Conservation (phyloP, 2,329 filamentous ascomycete genomes). For the Colletotrichum limetticola region DNA sequence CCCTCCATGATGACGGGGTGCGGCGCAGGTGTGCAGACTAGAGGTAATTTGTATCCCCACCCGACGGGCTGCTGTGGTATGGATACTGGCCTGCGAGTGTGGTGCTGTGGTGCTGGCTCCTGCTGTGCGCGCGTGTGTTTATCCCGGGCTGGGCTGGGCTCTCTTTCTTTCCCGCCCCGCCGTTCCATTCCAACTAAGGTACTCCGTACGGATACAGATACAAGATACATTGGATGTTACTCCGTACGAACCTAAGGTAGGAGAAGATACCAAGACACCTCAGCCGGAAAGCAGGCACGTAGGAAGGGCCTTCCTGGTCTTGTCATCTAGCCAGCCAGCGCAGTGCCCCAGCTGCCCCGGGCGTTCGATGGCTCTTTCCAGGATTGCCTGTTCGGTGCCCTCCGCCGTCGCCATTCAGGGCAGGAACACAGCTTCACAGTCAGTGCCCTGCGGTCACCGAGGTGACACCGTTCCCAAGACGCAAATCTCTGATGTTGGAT, state of each 20-base stretch:
- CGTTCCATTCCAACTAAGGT: background rate
- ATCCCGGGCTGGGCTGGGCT: too few relatives aligned
- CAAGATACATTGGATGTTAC: too few relatives aligned
- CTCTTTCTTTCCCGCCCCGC: background rate
- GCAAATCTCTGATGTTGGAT: slow-evolving; percentile 31
- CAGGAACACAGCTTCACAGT: slow-evolving; percentile 5
- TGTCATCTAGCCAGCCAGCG: background rate
- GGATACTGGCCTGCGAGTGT: background rate
- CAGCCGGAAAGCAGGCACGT: background rate
- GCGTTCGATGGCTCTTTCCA: slow-evolving; percentile 21
- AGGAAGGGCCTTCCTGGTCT: background rate
- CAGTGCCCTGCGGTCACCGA: slow-evolving; percentile 33
- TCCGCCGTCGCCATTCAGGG: slow-evolving; percentile 16
- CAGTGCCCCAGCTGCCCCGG: slow-evolving; percentile 5
- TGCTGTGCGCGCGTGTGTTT: background rate
- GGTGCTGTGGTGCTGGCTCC: too few relatives aligned
- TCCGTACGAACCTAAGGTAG: background rate
- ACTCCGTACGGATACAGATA: too few relatives aligned
- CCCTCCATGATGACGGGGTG: slow-evolving; percentile 34
- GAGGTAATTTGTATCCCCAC: slow-evolving; percentile 11
- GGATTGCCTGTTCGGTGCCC: slow-evolving; percentile 2
- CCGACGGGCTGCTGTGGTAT: background rate
- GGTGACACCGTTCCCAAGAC: slow-evolving; percentile 25
- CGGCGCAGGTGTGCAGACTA: slow-evolving; percentile 11
- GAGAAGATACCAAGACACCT: background rate